Percentiles rank a stretch among this genome's conserved stretches.
These are phyloP conservation scores for Diaporthe capsici DNA, from an alignment of 2,329 filamentous ascomycete species.

Conservation along the genomic window DNA sequence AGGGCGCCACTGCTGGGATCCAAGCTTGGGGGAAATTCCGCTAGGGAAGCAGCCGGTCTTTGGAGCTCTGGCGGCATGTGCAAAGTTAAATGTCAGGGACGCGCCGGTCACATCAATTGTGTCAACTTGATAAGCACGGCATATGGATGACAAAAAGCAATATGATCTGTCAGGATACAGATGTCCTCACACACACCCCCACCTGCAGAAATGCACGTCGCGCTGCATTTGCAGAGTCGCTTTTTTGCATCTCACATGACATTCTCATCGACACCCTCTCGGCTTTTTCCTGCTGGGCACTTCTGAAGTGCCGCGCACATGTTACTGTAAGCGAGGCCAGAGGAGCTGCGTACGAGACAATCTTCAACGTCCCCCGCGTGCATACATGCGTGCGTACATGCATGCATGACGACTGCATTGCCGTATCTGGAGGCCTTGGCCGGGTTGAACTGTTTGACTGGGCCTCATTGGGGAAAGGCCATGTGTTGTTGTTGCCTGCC, in stretches of 20 bases:
- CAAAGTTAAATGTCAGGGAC: constrained; percentile 29
- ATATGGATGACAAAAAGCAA: background rate
- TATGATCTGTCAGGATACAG: background rate
- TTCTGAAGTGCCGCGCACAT: background rate
- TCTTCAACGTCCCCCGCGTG: background rate
- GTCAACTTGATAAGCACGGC: constrained; percentile 17
- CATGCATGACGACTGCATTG: constrained; percentile 16
- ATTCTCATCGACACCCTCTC: background rate
- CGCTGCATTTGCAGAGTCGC: constrained; percentile 1
- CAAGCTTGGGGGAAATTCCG: constrained; percentile 5
- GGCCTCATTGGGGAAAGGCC: constrained; percentile 11
- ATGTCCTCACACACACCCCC: background rate
- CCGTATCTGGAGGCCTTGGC: constrained; percentile 20
- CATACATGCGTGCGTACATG: background rate
- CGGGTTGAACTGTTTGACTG: constrained; percentile 4
- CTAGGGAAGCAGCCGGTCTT: background rate
- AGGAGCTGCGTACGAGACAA: background rate
- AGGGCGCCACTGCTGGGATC: background rate
- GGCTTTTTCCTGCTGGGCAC: background rate
- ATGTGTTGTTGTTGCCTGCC: constrained; percentile 6
- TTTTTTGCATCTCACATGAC: background rate
- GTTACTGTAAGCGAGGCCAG: background rate
- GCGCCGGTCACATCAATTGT: background rate
- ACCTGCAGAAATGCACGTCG: background rate
- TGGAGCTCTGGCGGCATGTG: background rate